Evolutionary conservation across 257 asterid species (phyloP).

Genomic region (Capsicum baccatum): DNA sequence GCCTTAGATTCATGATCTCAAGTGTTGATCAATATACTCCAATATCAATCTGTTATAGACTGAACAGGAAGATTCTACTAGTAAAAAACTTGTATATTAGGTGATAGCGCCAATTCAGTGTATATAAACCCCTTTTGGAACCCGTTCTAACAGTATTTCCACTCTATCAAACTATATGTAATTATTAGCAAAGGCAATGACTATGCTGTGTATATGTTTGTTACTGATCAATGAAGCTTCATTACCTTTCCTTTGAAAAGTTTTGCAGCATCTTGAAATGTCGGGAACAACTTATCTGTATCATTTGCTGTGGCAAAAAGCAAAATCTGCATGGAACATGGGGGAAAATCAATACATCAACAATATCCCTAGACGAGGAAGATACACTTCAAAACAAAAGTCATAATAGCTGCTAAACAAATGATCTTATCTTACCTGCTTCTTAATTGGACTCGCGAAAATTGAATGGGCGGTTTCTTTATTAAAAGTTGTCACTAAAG

Average conservation of each 20-base stretch:
- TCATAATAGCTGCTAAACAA: slow-evolving; percentile 19
- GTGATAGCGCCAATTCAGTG: background rate
- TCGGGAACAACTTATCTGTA: slow-evolving; percentile 52
- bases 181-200: background rate
- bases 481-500: slow-evolving; percentile 78
- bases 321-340: slow-evolving; percentile 60
- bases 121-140: background rate
- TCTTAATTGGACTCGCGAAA: slow-evolving; percentile 80
- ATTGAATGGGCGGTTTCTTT: slow-evolving; percentile 75
- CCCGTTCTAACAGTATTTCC: background rate
- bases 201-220: background rate
- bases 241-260: slow-evolving; percentile 90
- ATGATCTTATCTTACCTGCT: slow-evolving; percentile 58
- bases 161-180: background rate
- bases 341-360: slow-evolving; percentile 20
- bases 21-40: background rate
- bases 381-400: slow-evolving; percentile 12
- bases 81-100: background rate
- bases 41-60: background rate
- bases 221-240: background rate
- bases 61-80: background rate
- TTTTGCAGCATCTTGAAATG: slow-evolving; percentile 91
- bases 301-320: slow-evolving; percentile 74
- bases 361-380: background rate
- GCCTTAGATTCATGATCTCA: background rate